Conservation (phyloP, 2,329 filamentous ascomycete genomes). For the Lachnellula arida region DNA sequence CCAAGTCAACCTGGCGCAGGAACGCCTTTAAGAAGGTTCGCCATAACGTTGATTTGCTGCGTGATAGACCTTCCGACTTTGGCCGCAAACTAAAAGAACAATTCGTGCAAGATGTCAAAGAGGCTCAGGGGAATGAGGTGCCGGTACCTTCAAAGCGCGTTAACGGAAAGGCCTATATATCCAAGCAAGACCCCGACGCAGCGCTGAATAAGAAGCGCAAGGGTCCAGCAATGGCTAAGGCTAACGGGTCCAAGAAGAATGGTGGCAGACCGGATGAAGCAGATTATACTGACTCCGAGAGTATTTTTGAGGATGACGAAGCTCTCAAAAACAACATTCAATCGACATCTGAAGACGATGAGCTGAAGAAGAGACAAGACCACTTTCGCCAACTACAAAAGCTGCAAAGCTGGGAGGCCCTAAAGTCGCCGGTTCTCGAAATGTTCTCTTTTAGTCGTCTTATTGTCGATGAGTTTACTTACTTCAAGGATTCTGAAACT, state of each 20-base stretch:
- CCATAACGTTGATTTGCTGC: slow-evolving; percentile 29
- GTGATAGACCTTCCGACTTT: slow-evolving; percentile 6
- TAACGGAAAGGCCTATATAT: slow-evolving; percentile 25
- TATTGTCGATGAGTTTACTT: slow-evolving; percentile 62
- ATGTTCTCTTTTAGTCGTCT: slow-evolving; percentile 57
- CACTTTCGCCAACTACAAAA: neutral
- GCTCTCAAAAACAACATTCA: neutral
- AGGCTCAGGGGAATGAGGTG: slow-evolving; percentile 26
- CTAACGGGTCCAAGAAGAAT: neutral
- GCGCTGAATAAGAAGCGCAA: neutral
- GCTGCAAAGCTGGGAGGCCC: slow-evolving; percentile 1
- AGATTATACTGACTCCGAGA: neutral
- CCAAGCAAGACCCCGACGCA: neutral
- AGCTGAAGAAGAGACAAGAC: neutral
- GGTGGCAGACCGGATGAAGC: neutral
- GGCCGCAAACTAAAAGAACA: slow-evolving; percentile 23
- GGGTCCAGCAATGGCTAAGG: neutral
- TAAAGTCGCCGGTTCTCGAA: slow-evolving; percentile 39
- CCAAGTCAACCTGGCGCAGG: slow-evolving; percentile 47
- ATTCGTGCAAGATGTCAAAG: slow-evolving; percentile 29
- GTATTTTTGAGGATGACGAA: neutral
- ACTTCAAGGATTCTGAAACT: slow-evolving; percentile 37
- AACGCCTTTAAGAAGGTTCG: slow-evolving; percentile 39
- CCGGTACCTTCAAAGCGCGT: slow-evolving; percentile 27
- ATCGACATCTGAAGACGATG: neutral